Conservation (phyloP, 2,329 filamentous ascomycete species). For the Tolypocladium ophioglossoides region DNA sequence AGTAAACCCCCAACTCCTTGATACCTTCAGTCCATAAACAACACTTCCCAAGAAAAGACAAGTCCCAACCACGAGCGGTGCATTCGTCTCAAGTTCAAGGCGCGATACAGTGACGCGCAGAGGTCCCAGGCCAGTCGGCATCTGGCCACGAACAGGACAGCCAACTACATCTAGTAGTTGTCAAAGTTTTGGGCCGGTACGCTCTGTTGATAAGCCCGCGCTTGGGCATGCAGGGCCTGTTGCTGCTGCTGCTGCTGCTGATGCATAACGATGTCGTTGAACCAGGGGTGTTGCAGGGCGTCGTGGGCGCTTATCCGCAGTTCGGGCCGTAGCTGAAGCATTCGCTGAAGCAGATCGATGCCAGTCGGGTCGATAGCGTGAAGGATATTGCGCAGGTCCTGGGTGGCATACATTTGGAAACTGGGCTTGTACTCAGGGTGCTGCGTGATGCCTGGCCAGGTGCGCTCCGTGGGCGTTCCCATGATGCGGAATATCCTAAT, state of each 20-base stretch:
- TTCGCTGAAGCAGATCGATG: slow-evolving; percentile 75
- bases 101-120: neutral
- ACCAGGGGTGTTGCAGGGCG: slow-evolving; percentile 87
- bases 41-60: neutral
- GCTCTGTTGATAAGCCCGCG: slow-evolving; percentile 26
- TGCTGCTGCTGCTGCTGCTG: slow-evolving; percentile 30
- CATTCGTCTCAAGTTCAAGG: neutral
- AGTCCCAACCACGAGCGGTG: neutral
- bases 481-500: slow-evolving; percentile 97
- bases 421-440: slow-evolving; percentile 97
- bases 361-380: slow-evolving; percentile 83
- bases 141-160: neutral
- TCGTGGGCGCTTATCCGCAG: slow-evolving; percentile 81
- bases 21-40: neutral
- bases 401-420: slow-evolving; percentile 89
- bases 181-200: slow-evolving; percentile 28
- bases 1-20: neutral
- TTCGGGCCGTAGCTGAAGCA: slow-evolving; percentile 90
- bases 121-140: neutral
- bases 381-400: slow-evolving; percentile 77
- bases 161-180: slow-evolving; percentile 17
- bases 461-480: slow-evolving; percentile 91
- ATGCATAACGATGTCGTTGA: slow-evolving; percentile 58
- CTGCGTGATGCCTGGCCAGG: slow-evolving; percentile 89
- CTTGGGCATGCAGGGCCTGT: slow-evolving; percentile 30